These are phyloP conservation scores for Bipolaris sorokiniana DNA, from an alignment of 2,329 filamentous ascomycete genomes.

Conservation along the genomic window DNA sequence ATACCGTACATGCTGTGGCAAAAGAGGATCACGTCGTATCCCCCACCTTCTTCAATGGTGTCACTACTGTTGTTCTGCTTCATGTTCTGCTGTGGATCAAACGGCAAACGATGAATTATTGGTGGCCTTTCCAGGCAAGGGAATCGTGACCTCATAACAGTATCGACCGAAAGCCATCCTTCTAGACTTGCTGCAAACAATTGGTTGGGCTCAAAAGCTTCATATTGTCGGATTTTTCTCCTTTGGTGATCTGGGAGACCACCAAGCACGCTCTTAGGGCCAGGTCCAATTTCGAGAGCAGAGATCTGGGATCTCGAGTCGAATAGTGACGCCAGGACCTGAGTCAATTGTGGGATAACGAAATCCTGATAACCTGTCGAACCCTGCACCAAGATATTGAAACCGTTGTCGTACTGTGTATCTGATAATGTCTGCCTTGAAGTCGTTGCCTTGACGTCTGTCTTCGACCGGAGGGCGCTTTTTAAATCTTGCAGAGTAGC, in stretches of 20 bases:
- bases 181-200: slow-evolving; percentile 55
- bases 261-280: slow-evolving; percentile 61
- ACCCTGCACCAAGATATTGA: slow-evolving; percentile 52
- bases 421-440: slow-evolving; percentile 52
- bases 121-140: slow-evolving; percentile 51
- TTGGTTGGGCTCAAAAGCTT: slow-evolving; percentile 61
- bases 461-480: slow-evolving; percentile 47
- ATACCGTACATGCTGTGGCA: slow-evolving; percentile 71
- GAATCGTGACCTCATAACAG: slow-evolving; percentile 45
- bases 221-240: slow-evolving; percentile 57
- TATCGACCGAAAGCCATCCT: slow-evolving; percentile 45
- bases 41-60: slow-evolving; percentile 22
- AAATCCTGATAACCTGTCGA: slow-evolving; percentile 50
- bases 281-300: slow-evolving; percentile 66
- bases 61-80: slow-evolving; percentile 21
- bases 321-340: slow-evolving; percentile 52
- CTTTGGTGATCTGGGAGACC: slow-evolving; percentile 54
- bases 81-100: slow-evolving; percentile 43
- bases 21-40: slow-evolving; percentile 64
- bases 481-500: slow-evolving; percentile 56
- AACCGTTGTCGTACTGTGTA: slow-evolving; percentile 57
- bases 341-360: slow-evolving; percentile 53
- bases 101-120: slow-evolving; percentile 50
- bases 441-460: slow-evolving; percentile 25
- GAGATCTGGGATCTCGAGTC: slow-evolving; percentile 55